Evolutionary conservation across 352 stramenopile species (phyloP).

Genomic region (Pilasporangium apinafurcum): DNA sequence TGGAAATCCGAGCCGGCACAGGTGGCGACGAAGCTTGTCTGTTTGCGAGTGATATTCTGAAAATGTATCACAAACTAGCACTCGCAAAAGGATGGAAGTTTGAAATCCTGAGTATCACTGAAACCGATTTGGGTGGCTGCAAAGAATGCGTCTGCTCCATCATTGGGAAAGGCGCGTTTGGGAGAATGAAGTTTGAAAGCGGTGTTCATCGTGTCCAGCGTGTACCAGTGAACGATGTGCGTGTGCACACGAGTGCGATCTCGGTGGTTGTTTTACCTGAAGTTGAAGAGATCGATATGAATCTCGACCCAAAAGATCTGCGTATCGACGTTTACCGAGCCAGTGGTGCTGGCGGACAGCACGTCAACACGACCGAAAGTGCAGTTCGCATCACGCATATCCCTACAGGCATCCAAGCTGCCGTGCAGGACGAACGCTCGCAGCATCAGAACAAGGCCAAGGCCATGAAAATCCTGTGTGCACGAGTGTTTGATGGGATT

Average conservation of each 20-base stretch:
- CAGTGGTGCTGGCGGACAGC: conserved; percentile 95
- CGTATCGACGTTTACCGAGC: conserved; percentile 97
- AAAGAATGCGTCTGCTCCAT: conserved; percentile 79
- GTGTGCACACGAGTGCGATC: conserved; percentile 97
- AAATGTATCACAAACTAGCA: conserved; percentile 92
- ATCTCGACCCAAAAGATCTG: conserved; percentile 94
- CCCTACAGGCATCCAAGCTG: conserved; percentile 89
- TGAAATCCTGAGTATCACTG: conserved; percentile 83
- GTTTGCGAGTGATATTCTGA: conserved; percentile 91
- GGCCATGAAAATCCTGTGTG: conserved; percentile 96
- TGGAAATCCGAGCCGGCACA: conserved; percentile 95
- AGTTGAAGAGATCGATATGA: conserved; percentile 75
- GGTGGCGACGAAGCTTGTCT: conserved; percentile 96
- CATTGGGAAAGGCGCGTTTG: conserved; percentile 85
- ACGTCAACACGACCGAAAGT: conserved; percentile 99
- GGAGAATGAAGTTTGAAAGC: conserved; percentile 98
- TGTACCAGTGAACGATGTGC: conserved; percentile 94
- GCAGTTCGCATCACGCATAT: conserved; percentile 96
- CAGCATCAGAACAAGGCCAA: conserved; percentile 99
- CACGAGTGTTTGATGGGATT: conserved; percentile 94
- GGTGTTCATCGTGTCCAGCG: conserved; percentile 97
- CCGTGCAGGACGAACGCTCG: conserved; percentile 93
- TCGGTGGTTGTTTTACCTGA: conserved; percentile 97
- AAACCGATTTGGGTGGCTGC: conserved; percentile 80
- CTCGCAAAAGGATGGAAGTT: conserved; percentile 85